These are phyloP conservation scores for Friedmanniomyces endolithicus DNA, from an alignment of 495 filamentous ascomycete genomes.

Conservation along the genomic window DNA sequence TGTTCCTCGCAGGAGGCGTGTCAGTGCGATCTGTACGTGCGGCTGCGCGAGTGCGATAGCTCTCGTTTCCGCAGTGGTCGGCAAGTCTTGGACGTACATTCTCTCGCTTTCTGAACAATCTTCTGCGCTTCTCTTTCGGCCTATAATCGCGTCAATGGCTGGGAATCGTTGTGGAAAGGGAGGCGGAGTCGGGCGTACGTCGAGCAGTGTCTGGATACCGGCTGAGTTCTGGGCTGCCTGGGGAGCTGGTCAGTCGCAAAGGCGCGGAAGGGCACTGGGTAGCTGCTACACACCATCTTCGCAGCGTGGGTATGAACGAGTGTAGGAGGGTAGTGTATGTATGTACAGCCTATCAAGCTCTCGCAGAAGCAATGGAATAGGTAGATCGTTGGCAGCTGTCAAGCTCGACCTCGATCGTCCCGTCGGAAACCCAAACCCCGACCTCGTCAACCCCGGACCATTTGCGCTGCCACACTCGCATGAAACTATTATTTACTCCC, in stretches of 20 bases:
- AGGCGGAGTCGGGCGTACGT: slow-evolving; percentile 45
- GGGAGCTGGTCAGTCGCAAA: neutral
- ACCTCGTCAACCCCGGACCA: neutral
- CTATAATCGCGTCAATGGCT: slow-evolving; percentile 39
- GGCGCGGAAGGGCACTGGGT: neutral
- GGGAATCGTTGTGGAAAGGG: neutral
- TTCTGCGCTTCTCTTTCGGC: slow-evolving; percentile 97
- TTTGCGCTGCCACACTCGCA: no score
- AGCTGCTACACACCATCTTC: neutral
- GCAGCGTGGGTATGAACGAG: neutral
- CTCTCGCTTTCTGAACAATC: slow-evolving; percentile 89
- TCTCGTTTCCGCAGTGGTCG: no score
- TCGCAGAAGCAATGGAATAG: neutral
- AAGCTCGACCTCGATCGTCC: neutral
- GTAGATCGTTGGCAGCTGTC: neutral
- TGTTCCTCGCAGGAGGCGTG: slow-evolving; percentile 25
- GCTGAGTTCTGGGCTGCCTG: slow-evolving; percentile 97
- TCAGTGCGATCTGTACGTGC: no score
- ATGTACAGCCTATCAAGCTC: neutral
- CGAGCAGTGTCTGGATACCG: slow-evolving; percentile 95
- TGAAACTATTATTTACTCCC: no score
- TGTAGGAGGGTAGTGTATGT: neutral
- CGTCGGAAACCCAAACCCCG: neutral
- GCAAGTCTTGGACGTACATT: no score
- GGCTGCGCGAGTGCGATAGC: no score